These are phyloP conservation scores for Tetrahymena malaccensis DNA, from an alignment of 73 alveolate genomes.

Conservation along the genomic window DNA sequence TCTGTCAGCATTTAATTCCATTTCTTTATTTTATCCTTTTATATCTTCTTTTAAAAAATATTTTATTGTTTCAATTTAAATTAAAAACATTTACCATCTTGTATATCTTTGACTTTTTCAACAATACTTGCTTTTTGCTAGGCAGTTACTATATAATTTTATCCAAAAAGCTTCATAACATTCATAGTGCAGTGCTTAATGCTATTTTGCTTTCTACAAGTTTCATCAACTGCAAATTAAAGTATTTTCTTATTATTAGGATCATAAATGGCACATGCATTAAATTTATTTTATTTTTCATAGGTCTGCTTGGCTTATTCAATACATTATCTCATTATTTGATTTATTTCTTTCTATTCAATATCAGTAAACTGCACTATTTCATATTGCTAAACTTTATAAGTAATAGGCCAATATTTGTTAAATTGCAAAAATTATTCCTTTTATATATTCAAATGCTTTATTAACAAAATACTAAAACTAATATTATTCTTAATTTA, in stretches of 20 bases:
- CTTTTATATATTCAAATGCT: background rate
- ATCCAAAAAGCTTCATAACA: background rate
- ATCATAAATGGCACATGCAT: background rate
- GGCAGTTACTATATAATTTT: background rate
- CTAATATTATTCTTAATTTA: no score
- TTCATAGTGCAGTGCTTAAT: background rate
- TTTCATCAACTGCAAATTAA: background rate
- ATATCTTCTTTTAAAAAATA: no score
- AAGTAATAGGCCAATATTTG: background rate
- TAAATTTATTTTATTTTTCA: background rate
- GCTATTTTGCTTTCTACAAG: background rate
- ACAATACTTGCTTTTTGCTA: background rate
- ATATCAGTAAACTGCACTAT: background rate
- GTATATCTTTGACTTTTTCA: background rate
- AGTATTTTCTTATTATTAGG: background rate
- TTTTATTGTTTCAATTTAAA: no score
- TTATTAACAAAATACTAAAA: no score
- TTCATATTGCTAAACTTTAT: background rate
- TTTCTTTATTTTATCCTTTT: background rate
- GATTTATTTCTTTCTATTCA: background rate
- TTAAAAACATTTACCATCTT: background rate
- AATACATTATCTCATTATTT: background rate
- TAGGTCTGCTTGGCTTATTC: background rate
- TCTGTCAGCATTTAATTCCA: no score
- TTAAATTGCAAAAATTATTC: background rate